Evolutionary conservation across 805 yeast genomes (phyloP).

Genomic region (Yarrowia sp.): DNA sequence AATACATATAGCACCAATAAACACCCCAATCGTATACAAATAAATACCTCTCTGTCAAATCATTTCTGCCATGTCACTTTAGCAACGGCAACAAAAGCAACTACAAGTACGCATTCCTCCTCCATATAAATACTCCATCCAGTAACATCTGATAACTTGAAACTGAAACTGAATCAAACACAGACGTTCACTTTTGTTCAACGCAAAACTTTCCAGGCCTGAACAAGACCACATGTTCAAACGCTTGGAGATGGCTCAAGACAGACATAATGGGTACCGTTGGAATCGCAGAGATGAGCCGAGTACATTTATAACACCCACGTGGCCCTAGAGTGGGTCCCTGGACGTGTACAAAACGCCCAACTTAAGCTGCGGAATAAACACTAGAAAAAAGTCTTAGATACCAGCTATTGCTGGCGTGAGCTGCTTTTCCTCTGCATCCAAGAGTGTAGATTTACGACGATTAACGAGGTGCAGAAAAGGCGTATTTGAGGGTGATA

Average conservation of each 20-base stretch:
- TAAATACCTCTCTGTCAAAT: no score
- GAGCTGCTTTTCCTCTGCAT: not conserved
- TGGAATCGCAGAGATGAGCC: not conserved
- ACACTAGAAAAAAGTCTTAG: not conserved
- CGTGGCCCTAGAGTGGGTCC: no score
- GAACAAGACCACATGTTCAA: no score
- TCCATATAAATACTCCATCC: no score
- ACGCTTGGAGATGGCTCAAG: no score
- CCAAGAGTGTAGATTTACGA: slow-evolving; percentile 6
- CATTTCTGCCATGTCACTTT: no score
- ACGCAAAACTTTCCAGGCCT: not conserved
- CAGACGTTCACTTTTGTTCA: slow-evolving; percentile 6
- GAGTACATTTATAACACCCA: not conserved
- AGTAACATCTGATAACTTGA: not conserved
- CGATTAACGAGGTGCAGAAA: slow-evolving; percentile 5
- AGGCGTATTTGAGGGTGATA: no score
- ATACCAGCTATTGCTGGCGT: not conserved
- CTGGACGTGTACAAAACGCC: not conserved
- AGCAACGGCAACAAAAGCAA: no score
- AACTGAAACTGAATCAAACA: slow-evolving; percentile 4
- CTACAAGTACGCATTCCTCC: no score
- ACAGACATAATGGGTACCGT: not conserved
- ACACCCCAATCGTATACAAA: no score
- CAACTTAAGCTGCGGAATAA: not conserved
- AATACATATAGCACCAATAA: no score